Percentiles rank a stretch among this genome's conserved stretches.
Evolutionary conservation across 2,329 filamentous ascomycete genomes (phyloP).

Genomic region (Aureobasidium sp.): DNA sequence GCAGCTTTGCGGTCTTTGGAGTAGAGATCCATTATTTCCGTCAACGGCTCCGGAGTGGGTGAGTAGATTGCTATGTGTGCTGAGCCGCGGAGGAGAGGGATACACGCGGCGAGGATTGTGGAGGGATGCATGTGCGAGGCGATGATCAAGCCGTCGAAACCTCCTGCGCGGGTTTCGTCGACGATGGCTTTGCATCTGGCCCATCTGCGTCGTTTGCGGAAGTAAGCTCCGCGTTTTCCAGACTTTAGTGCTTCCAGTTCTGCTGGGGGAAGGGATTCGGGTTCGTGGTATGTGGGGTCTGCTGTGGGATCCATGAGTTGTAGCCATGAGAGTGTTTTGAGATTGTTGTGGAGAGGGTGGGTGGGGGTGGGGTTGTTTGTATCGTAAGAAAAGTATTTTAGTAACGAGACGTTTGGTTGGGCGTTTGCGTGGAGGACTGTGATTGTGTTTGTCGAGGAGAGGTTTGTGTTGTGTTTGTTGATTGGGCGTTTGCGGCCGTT

Average conservation of each 20-base stretch:
- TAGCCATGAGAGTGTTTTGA: constrained; percentile 91
- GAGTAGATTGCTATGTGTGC: constrained; percentile 90
- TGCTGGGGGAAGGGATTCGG: constrained; percentile 64
- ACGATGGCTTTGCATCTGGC: constrained; percentile 76
- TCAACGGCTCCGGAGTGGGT: constrained; percentile 81
- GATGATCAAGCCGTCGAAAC: constrained; percentile 85
- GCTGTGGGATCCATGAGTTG: constrained; percentile 82
- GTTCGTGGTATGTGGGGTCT: constrained; percentile 79
- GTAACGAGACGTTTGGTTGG: constrained; percentile 86
- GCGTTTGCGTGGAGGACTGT: constrained; percentile 85
- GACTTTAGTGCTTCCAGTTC: constrained; percentile 78
- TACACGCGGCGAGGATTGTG: constrained; percentile 75
- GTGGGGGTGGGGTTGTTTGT: constrained; percentile 65
- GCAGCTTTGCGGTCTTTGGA: constrained; percentile 82
- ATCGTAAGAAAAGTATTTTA: constrained; percentile 93
- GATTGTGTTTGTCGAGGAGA: constrained; percentile 70
- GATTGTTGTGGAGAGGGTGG: constrained; percentile 84
- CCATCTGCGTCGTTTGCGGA: constrained; percentile 90
- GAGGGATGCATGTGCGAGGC: constrained; percentile 85
- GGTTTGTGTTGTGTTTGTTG: constrained; percentile 17
- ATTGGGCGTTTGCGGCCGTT: constrained; percentile 6
- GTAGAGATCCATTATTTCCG: constrained; percentile 83
- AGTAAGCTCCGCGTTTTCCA: constrained; percentile 85
- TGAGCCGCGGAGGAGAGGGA: constrained; percentile 86
- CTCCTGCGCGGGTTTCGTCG: constrained; percentile 76